Conservation (phyloP, 257 asterid genomes). For the Petunia secreta region DNA sequence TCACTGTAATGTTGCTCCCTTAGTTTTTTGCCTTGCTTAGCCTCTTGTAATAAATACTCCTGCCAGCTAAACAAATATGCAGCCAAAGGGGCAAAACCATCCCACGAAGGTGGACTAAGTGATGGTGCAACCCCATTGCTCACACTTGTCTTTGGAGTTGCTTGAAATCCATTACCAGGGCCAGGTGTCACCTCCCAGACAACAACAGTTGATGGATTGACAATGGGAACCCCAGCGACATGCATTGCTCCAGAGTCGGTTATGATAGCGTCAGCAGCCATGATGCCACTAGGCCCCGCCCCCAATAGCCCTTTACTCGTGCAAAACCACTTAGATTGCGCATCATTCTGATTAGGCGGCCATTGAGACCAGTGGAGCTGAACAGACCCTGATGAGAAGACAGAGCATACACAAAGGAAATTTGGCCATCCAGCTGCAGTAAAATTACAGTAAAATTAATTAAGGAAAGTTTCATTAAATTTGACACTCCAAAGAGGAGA, state of each 20-base stretch:
- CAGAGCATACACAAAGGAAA: constrained; percentile 98
- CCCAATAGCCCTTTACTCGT: constrained; percentile 98
- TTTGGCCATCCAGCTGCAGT: constrained; percentile 98
- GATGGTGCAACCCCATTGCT: constrained; percentile 81
- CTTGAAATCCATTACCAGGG: constrained; percentile 96
- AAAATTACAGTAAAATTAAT: constrained; percentile 33
- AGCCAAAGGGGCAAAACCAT: constrained; percentile 93
- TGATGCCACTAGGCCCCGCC: constrained; percentile 99
- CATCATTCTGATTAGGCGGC: constrained; percentile 81
- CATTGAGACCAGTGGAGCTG: constrained; percentile 98
- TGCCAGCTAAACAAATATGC: constrained; percentile 98
- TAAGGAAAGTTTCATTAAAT: neutral
- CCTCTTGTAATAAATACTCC: constrained; percentile 81
- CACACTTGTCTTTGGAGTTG: constrained; percentile 71
- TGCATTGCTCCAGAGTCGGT: constrained; percentile 99
- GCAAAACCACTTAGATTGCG: constrained; percentile 88
- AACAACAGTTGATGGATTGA: constrained; percentile 97
- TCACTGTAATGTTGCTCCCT: constrained; percentile 76
- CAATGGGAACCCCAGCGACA: constrained; percentile 98
- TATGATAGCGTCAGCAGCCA: constrained; percentile 99
- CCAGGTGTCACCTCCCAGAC: constrained; percentile 99
- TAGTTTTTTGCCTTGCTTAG: constrained; percentile 71
- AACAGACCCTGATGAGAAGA: constrained; percentile 95
- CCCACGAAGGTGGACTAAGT: constrained; percentile 95
- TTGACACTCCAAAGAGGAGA: neutral